Base-by-base conservation (phyloP, 345 rosid species). In the Punica granatum region DNA sequence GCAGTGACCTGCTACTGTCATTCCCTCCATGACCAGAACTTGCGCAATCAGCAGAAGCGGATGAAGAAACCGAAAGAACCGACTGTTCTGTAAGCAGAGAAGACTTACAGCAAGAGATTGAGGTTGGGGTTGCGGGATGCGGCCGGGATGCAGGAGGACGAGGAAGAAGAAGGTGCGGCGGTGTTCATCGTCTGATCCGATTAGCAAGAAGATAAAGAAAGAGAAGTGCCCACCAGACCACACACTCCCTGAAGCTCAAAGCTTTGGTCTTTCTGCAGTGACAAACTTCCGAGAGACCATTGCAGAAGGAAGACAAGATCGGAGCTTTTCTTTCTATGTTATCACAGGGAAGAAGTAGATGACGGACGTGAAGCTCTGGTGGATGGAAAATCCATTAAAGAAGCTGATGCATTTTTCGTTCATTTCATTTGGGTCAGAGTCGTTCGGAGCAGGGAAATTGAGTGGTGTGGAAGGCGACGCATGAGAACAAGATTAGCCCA, bases 101-200 rank as follows among this genome's bases (percentile, higher is more conserved):
- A 63, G 34, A 59, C 74, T 59, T 66, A 72, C 74, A 44, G 74
- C 5, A 53, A 65, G 70, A 61, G 65, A 60, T 7, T 46, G 66
- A 66, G 49, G 33, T 58, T 71, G 63, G 72, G 66, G 44, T 49
- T 39, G 62, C 66, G 78, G 51, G 73, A 66, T 36, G 67, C 60
- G 63, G 71, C 35, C 18, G 61, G 61, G 61, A 56, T 26, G 61
- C 61, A 56, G 32, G 58, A 1, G 16, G 76, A 73, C 32, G 79
- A 36, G 43, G 73, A 74, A 16, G 78, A 59, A 66, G 79, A 59
- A 28, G 79, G 60, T 7, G 80, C 53, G 32, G 72, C 30, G 35
- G 76, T 53, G 67, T 73, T 69, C 77, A 72, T 73, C 30, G 59
- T 64, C 67, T 70, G 70, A 30, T n/a, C 30, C 28, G 30, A 51